Evolutionary conservation across 768 basidiomycete genomes (phyloP).

Genomic region (Mycena vitilis): DNA sequence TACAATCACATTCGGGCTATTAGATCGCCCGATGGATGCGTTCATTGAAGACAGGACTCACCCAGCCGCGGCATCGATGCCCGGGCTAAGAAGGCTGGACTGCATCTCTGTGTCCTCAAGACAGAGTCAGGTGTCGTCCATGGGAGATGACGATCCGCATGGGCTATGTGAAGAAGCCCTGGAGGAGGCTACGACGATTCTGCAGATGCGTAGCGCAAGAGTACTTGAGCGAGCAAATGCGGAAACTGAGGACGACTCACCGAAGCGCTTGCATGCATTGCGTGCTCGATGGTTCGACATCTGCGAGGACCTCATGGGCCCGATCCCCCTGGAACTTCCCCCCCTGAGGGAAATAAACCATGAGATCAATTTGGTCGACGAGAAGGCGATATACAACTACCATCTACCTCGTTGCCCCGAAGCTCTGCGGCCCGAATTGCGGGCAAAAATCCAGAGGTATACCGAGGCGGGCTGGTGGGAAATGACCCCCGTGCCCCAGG

Average conservation of each 20-base stretch:
- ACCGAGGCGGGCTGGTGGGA: constrained; percentile 27
- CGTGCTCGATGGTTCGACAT: too few relatives aligned
- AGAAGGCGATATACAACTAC: constrained; percentile 31
- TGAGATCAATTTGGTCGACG: constrained; percentile 44
- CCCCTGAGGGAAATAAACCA: constrained; percentile 28
- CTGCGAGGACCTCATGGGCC: too few relatives aligned
- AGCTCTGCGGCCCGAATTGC: constrained; percentile 28
- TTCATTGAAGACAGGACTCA: neutral
- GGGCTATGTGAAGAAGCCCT: neutral
- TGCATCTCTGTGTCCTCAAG: neutral
- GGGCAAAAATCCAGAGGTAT: constrained; percentile 13
- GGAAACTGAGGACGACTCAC: neutral
- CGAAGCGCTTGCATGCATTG: neutral
- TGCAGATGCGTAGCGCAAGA: neutral
- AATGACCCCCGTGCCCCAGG: constrained; percentile 28
- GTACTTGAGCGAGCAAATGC: neutral
- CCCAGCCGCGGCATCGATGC: neutral
- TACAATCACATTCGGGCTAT: neutral
- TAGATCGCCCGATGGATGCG: neutral
- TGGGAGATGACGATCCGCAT: neutral
- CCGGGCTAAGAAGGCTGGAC: neutral
- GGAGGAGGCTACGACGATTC: neutral
- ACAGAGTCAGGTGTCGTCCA: neutral
- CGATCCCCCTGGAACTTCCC: neutral
- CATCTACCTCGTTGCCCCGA: constrained; percentile 42